phyloP scores from a whole-genome alignment of 805 yeast genomes.

The Danielia reshetovae region DNA sequence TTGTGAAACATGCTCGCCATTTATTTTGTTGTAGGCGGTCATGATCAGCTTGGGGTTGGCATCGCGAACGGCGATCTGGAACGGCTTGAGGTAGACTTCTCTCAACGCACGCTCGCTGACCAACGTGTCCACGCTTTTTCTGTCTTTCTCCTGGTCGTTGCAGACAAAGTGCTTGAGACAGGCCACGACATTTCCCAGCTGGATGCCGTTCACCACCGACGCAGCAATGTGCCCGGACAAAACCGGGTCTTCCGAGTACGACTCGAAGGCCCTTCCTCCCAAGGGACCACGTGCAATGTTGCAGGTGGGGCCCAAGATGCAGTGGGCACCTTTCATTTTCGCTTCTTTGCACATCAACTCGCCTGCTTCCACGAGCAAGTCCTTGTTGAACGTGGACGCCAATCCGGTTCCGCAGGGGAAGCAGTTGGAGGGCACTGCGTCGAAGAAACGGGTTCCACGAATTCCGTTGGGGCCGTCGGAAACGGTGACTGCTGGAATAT shows the following conservation, averaged over 20 bases:
- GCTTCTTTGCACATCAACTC: conserved; percentile 52
- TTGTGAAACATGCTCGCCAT: conserved; percentile 57
- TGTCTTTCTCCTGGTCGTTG: conserved; percentile 58
- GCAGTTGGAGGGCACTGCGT: conserved; percentile 52
- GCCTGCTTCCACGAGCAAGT: conserved; percentile 48
- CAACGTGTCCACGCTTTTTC: conserved; percentile 45
- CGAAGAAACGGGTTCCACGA: conserved; percentile 53
- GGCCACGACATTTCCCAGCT: conserved; percentile 47
- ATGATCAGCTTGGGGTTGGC: conserved; percentile 52
- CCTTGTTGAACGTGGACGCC: conserved; percentile 54
- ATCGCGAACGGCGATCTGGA: conserved; percentile 53
- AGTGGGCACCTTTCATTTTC: conserved; percentile 48
- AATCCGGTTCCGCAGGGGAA: conserved; percentile 60
- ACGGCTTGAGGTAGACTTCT: conserved; percentile 61
- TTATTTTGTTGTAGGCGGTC: conserved; percentile 63
- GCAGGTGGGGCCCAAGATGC: conserved; percentile 39
- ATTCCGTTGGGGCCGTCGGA: conserved; percentile 64
- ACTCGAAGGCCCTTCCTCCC: conserved; percentile 63
- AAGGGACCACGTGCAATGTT: conserved; percentile 56
- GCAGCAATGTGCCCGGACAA: conserved; percentile 45
- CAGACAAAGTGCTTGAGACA: conserved; percentile 61
- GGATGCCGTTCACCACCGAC: conserved; percentile 52
- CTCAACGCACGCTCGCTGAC: conserved; percentile 60
- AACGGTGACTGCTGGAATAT: conserved; percentile 16
- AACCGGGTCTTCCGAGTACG: conserved; percentile 59